Conservation (phyloP, 768 basidiomycete species). For the Fomitopsis serialis region DNA sequence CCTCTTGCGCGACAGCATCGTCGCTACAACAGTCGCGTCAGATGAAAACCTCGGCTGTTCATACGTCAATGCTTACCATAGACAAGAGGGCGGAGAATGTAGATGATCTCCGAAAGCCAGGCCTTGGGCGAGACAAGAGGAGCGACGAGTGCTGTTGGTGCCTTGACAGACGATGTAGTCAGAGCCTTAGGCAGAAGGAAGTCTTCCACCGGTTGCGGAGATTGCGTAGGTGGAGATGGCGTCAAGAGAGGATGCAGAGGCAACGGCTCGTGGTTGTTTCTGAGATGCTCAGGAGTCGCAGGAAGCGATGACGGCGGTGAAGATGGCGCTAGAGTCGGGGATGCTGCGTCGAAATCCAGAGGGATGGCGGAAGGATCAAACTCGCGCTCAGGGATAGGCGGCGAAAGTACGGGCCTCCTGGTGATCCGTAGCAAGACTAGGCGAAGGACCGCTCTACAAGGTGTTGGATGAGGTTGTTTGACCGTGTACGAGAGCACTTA, state of each 20-base stretch:
- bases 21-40: constrained; percentile 15
- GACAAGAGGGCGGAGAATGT: constrained; percentile 66
- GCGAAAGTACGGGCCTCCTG: constrained; percentile 66
- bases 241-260: constrained; percentile 58
- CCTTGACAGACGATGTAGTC: constrained; percentile 65
- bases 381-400: constrained; percentile 84
- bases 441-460: constrained; percentile 64
- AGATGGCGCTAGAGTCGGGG: constrained; percentile 57
- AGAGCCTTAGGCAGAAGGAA: constrained; percentile 81
- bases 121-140: constrained; percentile 59
- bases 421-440: constrained; percentile 71
- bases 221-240: constrained; percentile 42
- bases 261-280: constrained; percentile 69
- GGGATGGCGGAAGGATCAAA: constrained; percentile 72
- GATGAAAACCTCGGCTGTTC: not conserved
- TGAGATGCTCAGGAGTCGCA: constrained; percentile 72
- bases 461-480: not conserved
- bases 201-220: constrained; percentile 64
- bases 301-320: constrained; percentile 51
- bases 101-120: constrained; percentile 70
- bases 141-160: constrained; percentile 61
- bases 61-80: constrained; percentile 52
- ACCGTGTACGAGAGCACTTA: constrained; percentile 30
- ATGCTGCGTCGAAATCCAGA: constrained; percentile 43
- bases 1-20: constrained; percentile 36